These are phyloP conservation scores for Metarhizium anisopliae DNA, from an alignment of 2,329 filamentous ascomycete species.

Conservation along the genomic window DNA sequence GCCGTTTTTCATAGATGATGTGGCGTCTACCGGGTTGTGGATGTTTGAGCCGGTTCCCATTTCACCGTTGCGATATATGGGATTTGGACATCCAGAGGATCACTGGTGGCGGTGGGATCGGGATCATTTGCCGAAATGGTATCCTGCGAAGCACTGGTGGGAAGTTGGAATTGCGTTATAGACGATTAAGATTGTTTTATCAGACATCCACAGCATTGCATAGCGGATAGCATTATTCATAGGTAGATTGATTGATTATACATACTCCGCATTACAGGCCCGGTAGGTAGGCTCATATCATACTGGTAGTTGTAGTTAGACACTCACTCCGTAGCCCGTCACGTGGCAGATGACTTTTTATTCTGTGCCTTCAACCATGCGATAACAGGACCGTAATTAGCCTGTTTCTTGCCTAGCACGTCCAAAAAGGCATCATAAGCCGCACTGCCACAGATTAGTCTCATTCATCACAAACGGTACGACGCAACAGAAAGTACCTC, in stretches of 20 bases:
- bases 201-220: background rate
- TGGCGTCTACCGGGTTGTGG: slow-evolving; percentile 67
- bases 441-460: slow-evolving; percentile 37
- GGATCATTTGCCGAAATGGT: slow-evolving; percentile 43
- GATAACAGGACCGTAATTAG: slow-evolving; percentile 54
- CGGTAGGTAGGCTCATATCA: background rate
- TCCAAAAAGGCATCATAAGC: slow-evolving; percentile 60
- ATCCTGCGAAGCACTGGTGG: slow-evolving; percentile 56
- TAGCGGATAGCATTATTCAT: background rate
- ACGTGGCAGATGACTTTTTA: slow-evolving; percentile 12
- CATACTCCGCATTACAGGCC: background rate
- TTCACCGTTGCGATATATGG: slow-evolving; percentile 58
- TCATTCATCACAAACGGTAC: background rate
- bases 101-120: slow-evolving; percentile 59
- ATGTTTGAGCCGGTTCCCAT: slow-evolving; percentile 74
- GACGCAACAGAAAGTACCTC: slow-evolving; percentile 41
- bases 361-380: slow-evolving; percentile 53
- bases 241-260: background rate
- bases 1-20: slow-evolving; percentile 63
- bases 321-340: background rate
- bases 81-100: slow-evolving; percentile 52
- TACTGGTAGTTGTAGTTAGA: background rate
- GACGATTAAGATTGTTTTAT: background rate
- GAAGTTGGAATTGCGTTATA: slow-evolving; percentile 27
- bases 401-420: slow-evolving; percentile 64